phyloP scores from a whole-genome alignment of 768 basidiomycete genomes.

The Tulasnella calospora region DNA sequence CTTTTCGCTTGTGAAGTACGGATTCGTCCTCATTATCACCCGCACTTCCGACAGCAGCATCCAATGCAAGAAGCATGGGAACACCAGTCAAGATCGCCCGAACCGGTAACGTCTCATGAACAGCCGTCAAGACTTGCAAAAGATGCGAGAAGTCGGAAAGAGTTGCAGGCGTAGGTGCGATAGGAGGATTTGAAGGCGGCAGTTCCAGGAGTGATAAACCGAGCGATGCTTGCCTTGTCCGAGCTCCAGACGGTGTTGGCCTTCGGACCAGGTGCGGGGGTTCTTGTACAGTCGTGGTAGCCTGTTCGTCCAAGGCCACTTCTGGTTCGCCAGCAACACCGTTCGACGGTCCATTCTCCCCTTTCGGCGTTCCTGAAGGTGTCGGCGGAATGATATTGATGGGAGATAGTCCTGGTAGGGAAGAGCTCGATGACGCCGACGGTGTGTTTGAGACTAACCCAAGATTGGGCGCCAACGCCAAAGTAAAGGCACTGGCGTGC shows the following conservation, averaged over 20 bases:
- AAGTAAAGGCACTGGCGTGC: conserved; percentile 73
- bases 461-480: conserved; percentile 66
- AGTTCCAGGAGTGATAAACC: conserved; percentile 28
- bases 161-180: conserved; percentile 46
- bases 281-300: neutral
- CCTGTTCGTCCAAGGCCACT: neutral
- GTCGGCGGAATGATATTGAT: conserved; percentile 38
- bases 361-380: conserved; percentile 30
- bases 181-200: conserved; percentile 28
- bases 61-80: conserved; percentile 81
- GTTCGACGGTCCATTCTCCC: conserved; percentile 5
- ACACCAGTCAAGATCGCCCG: conserved; percentile 70
- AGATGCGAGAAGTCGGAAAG: conserved; percentile 72
- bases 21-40: conserved; percentile 42
- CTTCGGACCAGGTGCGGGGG: neutral
- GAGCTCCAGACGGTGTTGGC: conserved; percentile 10
- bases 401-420: conserved; percentile 41
- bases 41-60: conserved; percentile 44
- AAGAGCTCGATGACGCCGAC: conserved; percentile 37
- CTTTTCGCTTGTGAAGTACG: conserved; percentile 44
- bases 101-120: conserved; percentile 69
- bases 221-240: conserved; percentile 22
- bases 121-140: conserved; percentile 57
- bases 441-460: conserved; percentile 38
- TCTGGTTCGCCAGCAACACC: neutral